Base-by-base conservation (phyloP, 352 stramenopile species). In the Globisporangium irregulare region DNA sequence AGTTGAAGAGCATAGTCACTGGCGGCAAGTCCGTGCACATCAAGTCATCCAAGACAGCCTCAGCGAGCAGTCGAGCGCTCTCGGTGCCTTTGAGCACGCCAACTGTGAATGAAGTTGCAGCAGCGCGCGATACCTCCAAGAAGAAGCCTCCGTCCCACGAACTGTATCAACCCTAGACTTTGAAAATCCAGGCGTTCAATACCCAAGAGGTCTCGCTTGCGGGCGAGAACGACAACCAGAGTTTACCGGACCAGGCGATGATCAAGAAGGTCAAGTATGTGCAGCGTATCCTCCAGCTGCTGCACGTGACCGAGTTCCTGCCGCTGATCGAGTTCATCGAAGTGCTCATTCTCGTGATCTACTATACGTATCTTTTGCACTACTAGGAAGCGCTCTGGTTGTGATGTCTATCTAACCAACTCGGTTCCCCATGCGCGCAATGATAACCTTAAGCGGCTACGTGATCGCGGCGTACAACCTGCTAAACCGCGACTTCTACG, bases 301-400 rank as follows among this genome's bases (percentile, higher is more conserved):
- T 78, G 18, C 68, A 75, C 29, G 53, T 74, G 22, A 57, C 46
- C 0, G 72, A 78, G 50, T 78, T 75, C 43, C 9, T 78, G 6
- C 62, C 75, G 50, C 48, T 75, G 1, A 53, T 72, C 48, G 62
- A 78, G 63, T 57, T 75, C 62, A 65, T 60, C 4, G 72, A 78
- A 41, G 69, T 71, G 34, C 38, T 75, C 6, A 59, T 78, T 24
- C 68, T 59, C 3, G 25, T 69, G 1, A 53, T 75, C 10, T 73
- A 75, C 22, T 24, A 24, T 24, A 24, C 22, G 22, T 24, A 24
- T 24, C 22, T 24, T 24, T 24, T 24, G 22, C 22, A 24, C 22
- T 24, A 24, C 22, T 24, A 24, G 22, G 22, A 24, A 24, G 22
- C 22, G 22, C 22, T 24, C 22, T 24, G 22, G 22, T 24, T 24